Conservation (phyloP, 2,329 filamentous ascomycete genomes). For the Penicillium sp. region DNA sequence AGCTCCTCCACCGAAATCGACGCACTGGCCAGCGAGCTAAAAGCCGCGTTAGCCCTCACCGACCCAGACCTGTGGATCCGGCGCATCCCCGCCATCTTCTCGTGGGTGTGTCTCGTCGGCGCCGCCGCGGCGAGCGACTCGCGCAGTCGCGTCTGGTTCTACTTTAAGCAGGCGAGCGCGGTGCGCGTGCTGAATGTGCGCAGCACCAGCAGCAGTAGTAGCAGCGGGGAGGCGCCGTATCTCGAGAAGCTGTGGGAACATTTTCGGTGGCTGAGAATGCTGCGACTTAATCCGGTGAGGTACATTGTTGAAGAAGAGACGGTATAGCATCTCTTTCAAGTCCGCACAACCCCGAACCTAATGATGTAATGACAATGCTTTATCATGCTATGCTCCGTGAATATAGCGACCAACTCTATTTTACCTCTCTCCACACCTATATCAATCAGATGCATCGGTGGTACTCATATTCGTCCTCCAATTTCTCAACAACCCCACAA, state of each 20-base stretch:
- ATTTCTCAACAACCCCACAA: not conserved
- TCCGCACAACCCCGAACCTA: no score
- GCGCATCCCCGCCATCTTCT: not conserved
- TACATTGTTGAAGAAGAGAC: not conserved
- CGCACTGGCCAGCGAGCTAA: not conserved
- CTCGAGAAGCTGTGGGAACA: not conserved
- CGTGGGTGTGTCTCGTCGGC: conserved; percentile 6
- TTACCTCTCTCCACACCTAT: no score
- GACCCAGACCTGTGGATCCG: not conserved
- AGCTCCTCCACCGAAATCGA: not conserved
- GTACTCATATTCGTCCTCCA: conserved; percentile 3
- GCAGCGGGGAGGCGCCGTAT: not conserved
- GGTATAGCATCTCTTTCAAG: no score
- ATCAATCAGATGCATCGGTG: not conserved
- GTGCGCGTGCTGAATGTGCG: not conserved
- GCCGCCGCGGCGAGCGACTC: not conserved
- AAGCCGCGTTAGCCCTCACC: not conserved
- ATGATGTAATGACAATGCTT: no score
- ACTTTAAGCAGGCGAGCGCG: not conserved
- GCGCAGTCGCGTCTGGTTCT: not conserved
- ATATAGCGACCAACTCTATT: no score
- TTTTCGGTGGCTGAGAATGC: not conserved
- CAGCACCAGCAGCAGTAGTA: no score
- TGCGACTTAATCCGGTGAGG: not conserved
- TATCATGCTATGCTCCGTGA: no score